phyloP scores from a whole-genome alignment of 2,329 filamentous ascomycete species.

The Phaeosphaeriaceae sp. region DNA sequence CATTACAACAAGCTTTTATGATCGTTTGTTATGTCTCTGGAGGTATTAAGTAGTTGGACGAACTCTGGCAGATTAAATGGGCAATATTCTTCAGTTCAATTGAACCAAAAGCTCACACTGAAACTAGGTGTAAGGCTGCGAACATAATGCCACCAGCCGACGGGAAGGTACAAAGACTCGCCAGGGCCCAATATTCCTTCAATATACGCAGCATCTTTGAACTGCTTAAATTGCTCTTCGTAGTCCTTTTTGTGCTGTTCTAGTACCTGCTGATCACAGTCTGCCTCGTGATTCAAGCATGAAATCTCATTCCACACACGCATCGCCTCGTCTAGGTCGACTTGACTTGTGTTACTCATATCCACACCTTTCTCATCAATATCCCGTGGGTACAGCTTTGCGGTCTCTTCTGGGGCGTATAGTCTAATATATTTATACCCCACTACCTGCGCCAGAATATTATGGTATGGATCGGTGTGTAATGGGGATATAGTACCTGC shows the following conservation, averaged over 20 bases:
- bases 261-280: constrained; percentile 15
- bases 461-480: constrained; percentile 94
- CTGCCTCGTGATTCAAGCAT: constrained; percentile 32
- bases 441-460: constrained; percentile 87
- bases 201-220: constrained; percentile 67
- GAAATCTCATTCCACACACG: constrained; percentile 46
- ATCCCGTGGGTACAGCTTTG: constrained; percentile 65
- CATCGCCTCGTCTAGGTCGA: constrained; percentile 77
- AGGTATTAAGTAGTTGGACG: constrained; percentile 20
- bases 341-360: constrained; percentile 86
- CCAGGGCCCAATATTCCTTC: constrained; percentile 83
- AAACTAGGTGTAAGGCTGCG: constrained; percentile 84
- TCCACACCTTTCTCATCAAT: constrained; percentile 73
- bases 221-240: constrained; percentile 56
- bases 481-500: constrained; percentile 86
- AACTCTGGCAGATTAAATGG: too few relatives aligned
- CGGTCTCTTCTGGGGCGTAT: constrained; percentile 71
- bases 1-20: constrained; percentile 79
- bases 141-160: constrained; percentile 99
- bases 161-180: constrained; percentile 85
- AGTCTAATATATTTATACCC: constrained; percentile 91
- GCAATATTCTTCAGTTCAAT: constrained; percentile 18
- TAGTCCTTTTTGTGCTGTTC: constrained; percentile 46
- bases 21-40: constrained; percentile 74
- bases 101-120: constrained; percentile 94